Base-by-base conservation (phyloP, 345 rosid species). In the Brassica incana region DNA sequence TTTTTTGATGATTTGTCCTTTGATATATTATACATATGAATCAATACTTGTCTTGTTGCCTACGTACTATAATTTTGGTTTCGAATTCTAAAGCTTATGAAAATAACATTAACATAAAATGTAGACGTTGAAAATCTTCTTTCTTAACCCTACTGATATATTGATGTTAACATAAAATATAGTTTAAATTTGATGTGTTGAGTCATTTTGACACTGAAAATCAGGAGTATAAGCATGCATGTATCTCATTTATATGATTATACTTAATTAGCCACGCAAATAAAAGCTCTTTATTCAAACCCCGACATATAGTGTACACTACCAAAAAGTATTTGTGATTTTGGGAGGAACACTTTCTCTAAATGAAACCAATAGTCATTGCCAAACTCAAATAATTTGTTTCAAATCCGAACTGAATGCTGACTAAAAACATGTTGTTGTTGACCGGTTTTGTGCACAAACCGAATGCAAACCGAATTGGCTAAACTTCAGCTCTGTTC, bases 241-340 rank as follows among this genome's bases (percentile, higher is more conserved):
- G 9, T 50, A 50, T 50, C 7, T 45, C 52, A 16, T 25, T 29
- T 48, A 16, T 40, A 62, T 70, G 38, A 62, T 45, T 7, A 59
- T 59, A n/a, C 60, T 35, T 78, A 54, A 54, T 54, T 54, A 59
- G 56, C 30, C 64, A 67, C 73, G 67, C 67, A 78, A 71, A 25
- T 6, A 65, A 48, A 72, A 38, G 36, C 67, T 66, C 72, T 73
- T 12, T 72, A 7, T 56, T 64, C 10, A 62, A 77, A 35, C 29
- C 62, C 81, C 71, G 65, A 77, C 81, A 52, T 61, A 32, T 33
- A 69, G 5, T 62, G 38, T 25, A 66, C 70, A 36, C 52, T 66
- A 66, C 70, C 30, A 66, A 66, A 65, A 66, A 36, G 52, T 66
- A 65, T 36, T 35, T 65, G 7, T 16, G n/a, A 35, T 66, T 66